Base-by-base conservation (phyloP, 805 yeast species). In the Suhomyces sp. region DNA sequence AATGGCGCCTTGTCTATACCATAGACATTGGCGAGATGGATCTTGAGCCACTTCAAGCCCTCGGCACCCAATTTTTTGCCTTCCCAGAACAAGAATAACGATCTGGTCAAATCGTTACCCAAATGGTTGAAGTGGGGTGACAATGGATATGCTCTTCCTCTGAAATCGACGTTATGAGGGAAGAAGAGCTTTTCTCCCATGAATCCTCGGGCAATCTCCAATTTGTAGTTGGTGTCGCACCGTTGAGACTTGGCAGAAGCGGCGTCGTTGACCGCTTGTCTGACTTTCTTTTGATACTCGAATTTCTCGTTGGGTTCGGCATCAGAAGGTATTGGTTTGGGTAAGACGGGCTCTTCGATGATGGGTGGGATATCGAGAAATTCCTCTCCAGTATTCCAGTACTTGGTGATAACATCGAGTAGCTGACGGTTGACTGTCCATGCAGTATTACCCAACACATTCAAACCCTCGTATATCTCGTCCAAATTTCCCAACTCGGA, bases 131-230 rank as follows among this genome's bases (percentile, higher is more conserved):
- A 85, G 67, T 86, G 87, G 21, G 93, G 91, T 1, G 91, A 82
- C 41, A 87, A 68, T 21, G 96, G 96, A 61, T 87, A 87, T 2
- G 93, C 90, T 67, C 96, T 80, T 6, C 96, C 96, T 70, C 96
- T 80, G 62, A 87, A 87, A 67, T 87, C 96, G 51, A 87, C 71
- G 56, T 86, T 86, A 63, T 88, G 93, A 7, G 96, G 94, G 73
- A 87, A 87, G 63, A 79, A 87, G 60, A 87, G 80, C 57, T 70
- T 72, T 65, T 87, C 94, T 21, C 96, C 96, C 52, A 79, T 87
- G 70, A 68, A 86, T 0, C 97, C 97, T 57, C 98, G 80, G 0
- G 99, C 98, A 64, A 94, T 90, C 68, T 94, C 99, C 48, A 94
- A 72, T 66, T 90, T 94, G 68, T 94, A 94, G 66, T 94, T 93